Base-by-base conservation (phyloP, 108 stramenopile genomes). In the Tribonema minus region DNA sequence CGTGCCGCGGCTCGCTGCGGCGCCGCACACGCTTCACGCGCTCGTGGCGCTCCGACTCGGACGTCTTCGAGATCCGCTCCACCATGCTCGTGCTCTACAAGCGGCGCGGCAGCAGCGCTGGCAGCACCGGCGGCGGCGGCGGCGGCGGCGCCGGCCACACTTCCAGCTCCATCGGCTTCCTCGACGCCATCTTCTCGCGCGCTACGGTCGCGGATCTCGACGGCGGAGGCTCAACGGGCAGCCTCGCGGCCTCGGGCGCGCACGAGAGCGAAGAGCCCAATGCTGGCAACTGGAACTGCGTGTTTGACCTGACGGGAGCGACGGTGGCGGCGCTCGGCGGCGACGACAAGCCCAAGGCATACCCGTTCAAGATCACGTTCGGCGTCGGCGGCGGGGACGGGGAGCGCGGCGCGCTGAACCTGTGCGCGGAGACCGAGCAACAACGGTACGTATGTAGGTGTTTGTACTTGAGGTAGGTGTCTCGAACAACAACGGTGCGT, bases 1-100 rank as follows among this genome's bases (percentile, higher is more conserved):
- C n/a, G n/a, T n/a, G n/a, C n/a, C n/a, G n/a, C n/a, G 74, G 74
- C 32, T 41, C 60, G 29, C 15, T 75, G 39, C 37, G 74, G 36
- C 35, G 74, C 40, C 74, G 74, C 38, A 75, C 74, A 5, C 74
- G 74, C 26, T 75, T 75, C 35, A 15, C 66, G 32, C 64, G 36
- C 41, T 64, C 74, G 2, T 27, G 46, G 64, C 74, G 66, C 46
- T 75, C 15, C 31, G n/a, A n/a, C n/a, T n/a, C n/a, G n/a, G n/a
- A n/a, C n/a, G n/a, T n/a, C n/a, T 75, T 75, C 34, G 74, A 75
- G 64, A 66, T 75, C 27, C 64, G 74, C 2, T 75, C 74, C 3
- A 66, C 64, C 2, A 64, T 75, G 41, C 74, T 75, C 7, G 39
- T 75, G 0, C 74, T 75, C 28, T 75, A 75, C 64, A 75, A 64